These are phyloP conservation scores for Cytospora leucostoma DNA, from an alignment of 2,329 filamentous ascomycete species.

Conservation along the genomic window DNA sequence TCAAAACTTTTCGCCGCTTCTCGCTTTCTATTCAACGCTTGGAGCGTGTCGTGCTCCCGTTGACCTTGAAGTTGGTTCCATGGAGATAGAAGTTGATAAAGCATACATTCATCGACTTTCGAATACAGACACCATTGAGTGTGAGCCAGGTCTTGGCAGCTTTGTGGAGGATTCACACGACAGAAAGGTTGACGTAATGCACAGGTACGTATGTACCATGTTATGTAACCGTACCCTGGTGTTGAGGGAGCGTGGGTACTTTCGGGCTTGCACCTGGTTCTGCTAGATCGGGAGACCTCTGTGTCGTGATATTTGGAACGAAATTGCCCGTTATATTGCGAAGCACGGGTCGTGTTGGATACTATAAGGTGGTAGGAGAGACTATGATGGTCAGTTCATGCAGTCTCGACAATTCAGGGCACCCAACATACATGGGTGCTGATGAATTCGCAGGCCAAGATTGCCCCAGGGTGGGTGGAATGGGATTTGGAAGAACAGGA, in stretches of 20 bases:
- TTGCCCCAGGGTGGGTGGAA: conserved; percentile 2
- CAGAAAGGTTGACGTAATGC: background rate
- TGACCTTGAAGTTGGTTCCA: background rate
- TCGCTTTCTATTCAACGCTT: background rate
- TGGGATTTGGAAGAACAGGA: background rate
- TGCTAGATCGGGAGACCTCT: background rate
- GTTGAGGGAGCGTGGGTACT: background rate
- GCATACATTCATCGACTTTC: conserved; percentile 1
- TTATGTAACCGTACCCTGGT: background rate
- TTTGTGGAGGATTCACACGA: too few relatives aligned
- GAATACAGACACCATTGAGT: too few relatives aligned
- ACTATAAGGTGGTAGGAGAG: background rate
- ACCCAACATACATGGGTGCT: background rate
- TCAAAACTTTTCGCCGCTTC: background rate
- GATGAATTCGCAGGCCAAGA: background rate
- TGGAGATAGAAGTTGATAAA: background rate
- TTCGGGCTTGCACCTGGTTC: background rate
- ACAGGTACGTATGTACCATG: background rate
- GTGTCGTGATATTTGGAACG: background rate
- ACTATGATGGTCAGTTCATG: background rate
- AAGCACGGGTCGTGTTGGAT: background rate
- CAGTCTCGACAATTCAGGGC: background rate
- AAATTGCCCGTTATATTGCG: background rate
- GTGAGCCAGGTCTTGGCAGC: background rate
- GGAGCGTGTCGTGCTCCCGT: too few relatives aligned